A percentile compares a stretch with the other conserved stretches of the same genome.
phyloP scores from a whole-genome alignment of 768 basidiomycete genomes.

The Termitomyces sp. region DNA sequence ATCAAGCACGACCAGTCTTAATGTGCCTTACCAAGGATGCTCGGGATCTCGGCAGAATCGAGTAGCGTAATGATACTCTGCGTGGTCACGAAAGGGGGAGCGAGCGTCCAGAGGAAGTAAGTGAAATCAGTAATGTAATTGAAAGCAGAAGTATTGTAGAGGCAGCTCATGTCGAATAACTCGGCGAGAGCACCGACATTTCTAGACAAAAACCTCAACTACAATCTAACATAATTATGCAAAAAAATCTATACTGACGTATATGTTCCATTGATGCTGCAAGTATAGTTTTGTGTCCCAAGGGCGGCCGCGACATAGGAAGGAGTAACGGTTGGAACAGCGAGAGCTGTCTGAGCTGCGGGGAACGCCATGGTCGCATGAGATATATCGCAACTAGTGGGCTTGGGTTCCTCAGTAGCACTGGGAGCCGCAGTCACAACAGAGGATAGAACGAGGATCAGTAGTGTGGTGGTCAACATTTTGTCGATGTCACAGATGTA shows the following conservation, averaged over 20 bases:
- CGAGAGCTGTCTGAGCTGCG: conserved; percentile 24
- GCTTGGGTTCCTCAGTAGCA: neutral
- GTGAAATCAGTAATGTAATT: conserved; percentile 22
- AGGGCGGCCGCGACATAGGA: conserved; percentile 36
- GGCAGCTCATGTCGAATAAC: conserved; percentile 35
- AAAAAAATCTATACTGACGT: neutral
- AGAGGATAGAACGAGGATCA: conserved; percentile 17
- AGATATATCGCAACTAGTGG: conserved; percentile 18
- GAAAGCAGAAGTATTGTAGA: conserved; percentile 24
- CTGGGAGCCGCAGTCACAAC: conserved; percentile 12
- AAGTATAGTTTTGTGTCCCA: conserved; percentile 54
- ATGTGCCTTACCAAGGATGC: conserved; percentile 17
- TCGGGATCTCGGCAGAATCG: neutral
- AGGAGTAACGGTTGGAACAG: conserved; percentile 25
- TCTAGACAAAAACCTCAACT: conserved; percentile 18
- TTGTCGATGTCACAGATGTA: neutral
- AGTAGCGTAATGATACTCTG: conserved; percentile 4
- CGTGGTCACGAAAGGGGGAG: conserved; percentile 4
- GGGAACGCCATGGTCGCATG: conserved; percentile 22
- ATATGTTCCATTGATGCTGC: conserved; percentile 13
- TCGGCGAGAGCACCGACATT: conserved; percentile 39
- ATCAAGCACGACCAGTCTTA: neutral
- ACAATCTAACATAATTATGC: neutral
- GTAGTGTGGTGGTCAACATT: conserved; percentile 20
- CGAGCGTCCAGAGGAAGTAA: conserved; percentile 20